Conservation (phyloP, 1,284 basidiomycete species). For the Ceratobasidium sp. region DNA sequence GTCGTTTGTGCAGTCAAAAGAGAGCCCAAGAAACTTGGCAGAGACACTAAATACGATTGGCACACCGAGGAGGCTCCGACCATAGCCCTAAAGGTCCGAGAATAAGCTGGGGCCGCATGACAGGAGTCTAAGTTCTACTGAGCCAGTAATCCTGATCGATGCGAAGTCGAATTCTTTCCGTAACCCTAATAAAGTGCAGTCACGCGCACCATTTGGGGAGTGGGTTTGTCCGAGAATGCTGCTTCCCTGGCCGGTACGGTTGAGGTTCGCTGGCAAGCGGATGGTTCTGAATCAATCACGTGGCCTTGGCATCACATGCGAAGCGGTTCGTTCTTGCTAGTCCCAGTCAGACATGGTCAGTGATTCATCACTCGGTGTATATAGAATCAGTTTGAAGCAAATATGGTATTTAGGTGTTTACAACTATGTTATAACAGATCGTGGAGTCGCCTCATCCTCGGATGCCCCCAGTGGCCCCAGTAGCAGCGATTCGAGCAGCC, state of each 20-base stretch:
- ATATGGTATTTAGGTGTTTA: neutral
- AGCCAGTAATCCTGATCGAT: neutral
- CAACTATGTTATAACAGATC: neutral
- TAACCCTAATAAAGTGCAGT: neutral
- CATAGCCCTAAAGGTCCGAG: neutral
- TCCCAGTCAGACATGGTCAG: too few relatives aligned
- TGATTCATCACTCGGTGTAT: too few relatives aligned
- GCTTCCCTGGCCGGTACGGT: neutral
- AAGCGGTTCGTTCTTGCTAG: too few relatives aligned
- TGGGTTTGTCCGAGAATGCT: neutral
- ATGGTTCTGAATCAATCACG: conserved; percentile 16
- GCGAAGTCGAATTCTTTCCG: neutral
- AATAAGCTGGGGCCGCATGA: neutral
- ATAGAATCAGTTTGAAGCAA: too few relatives aligned
- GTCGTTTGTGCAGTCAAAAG: neutral
- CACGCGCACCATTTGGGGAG: neutral
- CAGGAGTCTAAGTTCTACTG: neutral
- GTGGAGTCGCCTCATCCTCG: neutral
- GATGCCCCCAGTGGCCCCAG: conserved; percentile 52
- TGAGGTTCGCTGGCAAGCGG: conserved; percentile 3
- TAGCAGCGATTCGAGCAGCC: conserved; percentile 52
- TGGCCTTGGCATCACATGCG: conserved; percentile 36
- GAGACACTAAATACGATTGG: neutral
- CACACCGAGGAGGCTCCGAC: conserved; percentile 11
- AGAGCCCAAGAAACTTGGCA: conserved; percentile 5